Base-by-base conservation (phyloP, 2,329 filamentous ascomycete species). In the Verticillium dahliae region DNA sequence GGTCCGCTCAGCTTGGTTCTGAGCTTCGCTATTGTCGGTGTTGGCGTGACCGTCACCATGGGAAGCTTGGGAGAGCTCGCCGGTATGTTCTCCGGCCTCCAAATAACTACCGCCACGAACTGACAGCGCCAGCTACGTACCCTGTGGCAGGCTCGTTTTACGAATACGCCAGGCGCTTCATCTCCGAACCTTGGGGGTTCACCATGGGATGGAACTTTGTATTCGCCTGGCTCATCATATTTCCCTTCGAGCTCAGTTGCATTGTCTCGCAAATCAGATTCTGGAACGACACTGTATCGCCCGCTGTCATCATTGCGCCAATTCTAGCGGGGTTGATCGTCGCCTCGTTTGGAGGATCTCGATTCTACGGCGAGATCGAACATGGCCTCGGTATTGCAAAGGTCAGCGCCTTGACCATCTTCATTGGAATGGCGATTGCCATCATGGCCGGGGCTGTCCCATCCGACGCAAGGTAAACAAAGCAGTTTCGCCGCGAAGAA, bases 391-490 rank as follows among this genome's bases (percentile, higher is more conserved):
- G 77, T 35, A 71, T 80, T 10, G 76, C 83, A 62, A 85, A 85
- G 67, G 74, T 84, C 62, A 62, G 75, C 35, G 81, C 83, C 37
- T 75, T 82, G 65, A 71, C 80, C 31, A 80, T 81, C 18, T 88
- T 87, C 71, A 83, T 87, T 63, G 73, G 87, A 60, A 73, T 84
- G 4, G 82, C 80, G 15, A 79, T 85, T 58, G 75, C 84, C 59
- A 77, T 85, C 65, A 77, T 81, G 62, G 72, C 71, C 38, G 80
- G 81, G 5, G 80, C 79, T 39, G 80, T 82, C 35, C 76, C 80
- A 57, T 71, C 75, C 39, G 74, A 82, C 57, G 57, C 63, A 10
- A 66, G 70, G 65, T 66, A 58, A 45, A 56, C 18, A 38, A 77
- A 15, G 81, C 82, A 66, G 81, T 83, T 80, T 83, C 14, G 13